Evolutionary conservation across 371 early-diverging fungal species (phyloP), one percentile per base, ranked within the genome.

Genomic region (Nematocida parisii): DNA sequence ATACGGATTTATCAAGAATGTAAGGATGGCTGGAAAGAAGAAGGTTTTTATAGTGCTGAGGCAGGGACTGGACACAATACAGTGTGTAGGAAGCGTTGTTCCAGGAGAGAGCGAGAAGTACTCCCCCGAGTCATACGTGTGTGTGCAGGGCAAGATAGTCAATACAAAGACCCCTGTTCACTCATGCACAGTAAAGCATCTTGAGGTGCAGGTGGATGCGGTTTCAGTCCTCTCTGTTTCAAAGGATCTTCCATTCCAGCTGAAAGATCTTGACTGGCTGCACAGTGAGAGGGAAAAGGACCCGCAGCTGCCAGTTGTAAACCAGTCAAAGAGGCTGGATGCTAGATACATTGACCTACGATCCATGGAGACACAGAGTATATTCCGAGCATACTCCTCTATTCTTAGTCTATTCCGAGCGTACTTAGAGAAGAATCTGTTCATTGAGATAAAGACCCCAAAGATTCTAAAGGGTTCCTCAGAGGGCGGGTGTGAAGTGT

Each of bases 401-500:
- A 92, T 95, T n/a, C 90, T 93, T 88, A 89, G 89, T 80, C 88
- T 94, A 66, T 98, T 98, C 91, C 92, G 98, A 85, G 93, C 93
- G 80, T 95, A 91, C 87, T 88, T 97, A 80, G 88, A 90, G 58
- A 85, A 88, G 33, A 89, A 92, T 64, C 90, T 90, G 58, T 98
- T 96, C 84, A 90, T 92, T 81, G 98, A 99, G 89, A 96, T 99
- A 85, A 98, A 96, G 88, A 92, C 97, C 11, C 96, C 98, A 75
- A 98, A 98, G 90, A 90, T 99, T 81, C 92, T 97, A 81, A 91
- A 90, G 67, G 91, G 95, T 75, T 94, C 96, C 13, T 92, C 92
- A 80, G 99, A 99, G 88, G 98, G 99, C 81, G 99, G 99, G 42
- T 93, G 98, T 56, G 97, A 95, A 85, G 93, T 97, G 11, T 99